Conservation (phyloP, 345 rosid genomes). For the Populus alba region DNA sequence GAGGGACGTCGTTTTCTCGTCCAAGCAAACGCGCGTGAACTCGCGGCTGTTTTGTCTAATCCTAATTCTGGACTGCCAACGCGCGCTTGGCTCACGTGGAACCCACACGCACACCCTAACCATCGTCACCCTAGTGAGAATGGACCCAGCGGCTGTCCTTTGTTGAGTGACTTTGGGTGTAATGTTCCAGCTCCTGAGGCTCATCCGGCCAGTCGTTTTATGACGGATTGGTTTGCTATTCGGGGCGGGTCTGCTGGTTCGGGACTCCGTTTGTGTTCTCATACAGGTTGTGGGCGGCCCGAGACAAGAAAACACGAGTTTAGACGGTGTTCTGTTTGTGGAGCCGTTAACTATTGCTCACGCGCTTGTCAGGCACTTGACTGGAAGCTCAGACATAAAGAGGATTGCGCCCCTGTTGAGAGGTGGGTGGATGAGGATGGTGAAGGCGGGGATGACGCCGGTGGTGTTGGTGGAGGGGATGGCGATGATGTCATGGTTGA, state of each 20-base stretch:
- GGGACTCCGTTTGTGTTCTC: constrained; percentile 78
- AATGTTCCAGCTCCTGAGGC: constrained; percentile 92
- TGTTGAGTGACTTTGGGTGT: constrained; percentile 93
- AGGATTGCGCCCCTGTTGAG: constrained; percentile 68
- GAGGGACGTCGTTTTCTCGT: constrained; percentile 90
- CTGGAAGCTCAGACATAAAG: constrained; percentile 88
- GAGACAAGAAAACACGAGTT: constrained; percentile 93
- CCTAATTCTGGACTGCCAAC: constrained; percentile 17
- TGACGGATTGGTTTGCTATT: constrained; percentile 68
- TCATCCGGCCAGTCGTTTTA: constrained; percentile 70
- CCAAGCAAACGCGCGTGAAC: constrained; percentile 93
- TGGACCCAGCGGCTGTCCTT: constrained; percentile 56
- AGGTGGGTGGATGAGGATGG: constrained; percentile 59
- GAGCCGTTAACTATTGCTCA: constrained; percentile 88
- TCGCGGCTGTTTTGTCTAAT: constrained; percentile 61
- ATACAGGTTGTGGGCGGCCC: constrained; percentile 81
- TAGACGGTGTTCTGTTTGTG: constrained; percentile 90
- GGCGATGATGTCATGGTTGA: constrained; percentile 32
- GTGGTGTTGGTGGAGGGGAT: constrained; percentile 28
- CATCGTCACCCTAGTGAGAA: constrained; percentile 29
- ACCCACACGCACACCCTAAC: constrained; percentile 36
- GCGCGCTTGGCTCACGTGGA: constrained; percentile 56
- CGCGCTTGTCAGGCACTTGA: constrained; percentile 97
- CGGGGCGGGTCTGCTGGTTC: constrained; percentile 40
- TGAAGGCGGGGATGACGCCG: constrained; percentile 35